Evolutionary conservation across 2,329 filamentous ascomycete species (phyloP), one percentile per base, ranked within the genome.

Genomic region (Penicillium sp.): DNA sequence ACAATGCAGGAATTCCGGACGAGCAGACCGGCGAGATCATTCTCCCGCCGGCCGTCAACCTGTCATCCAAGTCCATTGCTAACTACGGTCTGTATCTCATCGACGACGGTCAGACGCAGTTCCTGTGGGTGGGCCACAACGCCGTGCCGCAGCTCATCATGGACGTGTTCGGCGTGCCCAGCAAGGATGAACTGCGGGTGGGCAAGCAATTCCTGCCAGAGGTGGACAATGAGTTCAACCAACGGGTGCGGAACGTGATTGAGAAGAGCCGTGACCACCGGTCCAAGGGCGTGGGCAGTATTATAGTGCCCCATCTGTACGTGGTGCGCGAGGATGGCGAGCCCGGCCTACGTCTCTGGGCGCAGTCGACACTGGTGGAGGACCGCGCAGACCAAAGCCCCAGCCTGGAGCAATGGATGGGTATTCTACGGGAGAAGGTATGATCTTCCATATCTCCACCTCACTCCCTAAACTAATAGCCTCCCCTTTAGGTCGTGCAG

Each of bases 31-130:
- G 89, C 62, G 88, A 95, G 64, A 96, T 95, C 56, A 80, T 89
- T 43, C 83, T 98, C 47, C 93, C 93, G 23, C 89, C 88, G 4
- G 79, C 88, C 0, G 62, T 89, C 63, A 96, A 96, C 69, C 79
- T 97, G 50, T 90, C 89, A 3, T 95, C 91, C 1, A 89, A 92
- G 69, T 83, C 87, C 41, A 81, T 98, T 43, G 88, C 89, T 3
- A 82, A 90, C 0, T 95, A 95, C 66, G 93, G 93, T 25, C 76
- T 98, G 15, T 98, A 98, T 71, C 81, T 98, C 50, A 93, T 98
- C 62, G 93, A 98, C 63, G 93, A 98, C 65, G 91, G 91, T 2
- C 92, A 96, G 72, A 96, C 89, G 5, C 93, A 98, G 69, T 98
- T 98, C 79, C 74, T 98, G 42, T 98, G 93, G 93, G 81, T 97